Conservation (phyloP, 148 eudicot genomes). For the Chenopodium formosanum region DNA sequence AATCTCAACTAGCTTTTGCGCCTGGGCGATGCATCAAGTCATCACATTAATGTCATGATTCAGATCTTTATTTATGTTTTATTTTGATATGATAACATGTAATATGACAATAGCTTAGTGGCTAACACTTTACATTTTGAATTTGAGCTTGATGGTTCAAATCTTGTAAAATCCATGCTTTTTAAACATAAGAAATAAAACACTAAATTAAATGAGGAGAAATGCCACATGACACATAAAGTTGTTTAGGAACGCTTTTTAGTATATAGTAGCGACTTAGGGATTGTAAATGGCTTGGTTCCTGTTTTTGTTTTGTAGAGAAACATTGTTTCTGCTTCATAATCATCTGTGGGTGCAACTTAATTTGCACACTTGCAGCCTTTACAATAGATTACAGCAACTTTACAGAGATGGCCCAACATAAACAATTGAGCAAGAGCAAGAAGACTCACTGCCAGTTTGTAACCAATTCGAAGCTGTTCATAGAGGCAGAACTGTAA, state of each 20-base stretch:
- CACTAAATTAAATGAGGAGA: no score
- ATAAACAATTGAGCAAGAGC: neutral
- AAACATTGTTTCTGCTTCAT: neutral
- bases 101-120: no score
- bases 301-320: neutral
- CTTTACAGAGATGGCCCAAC: neutral
- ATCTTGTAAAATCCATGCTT: no score
- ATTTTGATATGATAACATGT: no score
- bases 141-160: no score
- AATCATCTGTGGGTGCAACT: neutral
- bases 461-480: conserved; percentile 87
- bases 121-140: no score
- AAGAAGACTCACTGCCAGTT: conserved; percentile 60
- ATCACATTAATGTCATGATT: no score
- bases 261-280: neutral
- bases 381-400: neutral
- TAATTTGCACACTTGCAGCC: neutral
- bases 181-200: no score
- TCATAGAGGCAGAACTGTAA: conserved; percentile 96
- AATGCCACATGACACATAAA: no score
- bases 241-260: no score
- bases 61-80: no score
- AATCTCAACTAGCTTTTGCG: neutral
- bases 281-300: neutral
- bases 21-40: no score